A percentile compares a stretch with the other conserved stretches of the same genome.
Evolutionary conservation across 768 basidiomycete species (phyloP).

Genomic region (Pholiota molesta): DNA sequence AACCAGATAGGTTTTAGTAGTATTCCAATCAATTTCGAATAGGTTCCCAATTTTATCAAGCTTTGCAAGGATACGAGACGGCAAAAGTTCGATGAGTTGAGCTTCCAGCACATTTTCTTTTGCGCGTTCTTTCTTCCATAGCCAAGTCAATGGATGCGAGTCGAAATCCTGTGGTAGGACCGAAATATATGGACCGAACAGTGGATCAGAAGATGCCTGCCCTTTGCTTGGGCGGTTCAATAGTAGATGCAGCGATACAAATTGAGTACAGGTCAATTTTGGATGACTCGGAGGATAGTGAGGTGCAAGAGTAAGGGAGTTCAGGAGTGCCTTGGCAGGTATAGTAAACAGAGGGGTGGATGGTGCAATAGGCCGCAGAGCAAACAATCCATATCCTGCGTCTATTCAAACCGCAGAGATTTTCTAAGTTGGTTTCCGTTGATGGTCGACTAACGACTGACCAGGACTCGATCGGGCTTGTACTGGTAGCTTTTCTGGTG

Average conservation of each 20-base stretch:
- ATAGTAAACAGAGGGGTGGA: constrained; percentile 66
- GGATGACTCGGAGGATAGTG: constrained; percentile 51
- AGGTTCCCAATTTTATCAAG: constrained; percentile 46
- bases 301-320: constrained; percentile 64
- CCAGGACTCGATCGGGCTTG: constrained; percentile 56
- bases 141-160: constrained; percentile 84
- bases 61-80: constrained; percentile 45
- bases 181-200: constrained; percentile 78
- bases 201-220: constrained; percentile 50
- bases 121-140: constrained; percentile 33
- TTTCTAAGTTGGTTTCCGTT: constrained; percentile 2
- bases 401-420: constrained; percentile 35
- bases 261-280: constrained; percentile 64
- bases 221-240: constrained; percentile 55
- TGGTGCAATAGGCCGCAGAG: constrained; percentile 44
- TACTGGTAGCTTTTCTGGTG: constrained; percentile 44
- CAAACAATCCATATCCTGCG: constrained; percentile 74
- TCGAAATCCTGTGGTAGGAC: constrained; percentile 74
- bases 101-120: constrained; percentile 12
- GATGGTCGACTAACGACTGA: constrained; percentile 29
- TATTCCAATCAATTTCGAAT: constrained; percentile 63
- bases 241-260: constrained; percentile 80
- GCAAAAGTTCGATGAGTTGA: constrained; percentile 46
- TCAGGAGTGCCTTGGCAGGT: constrained; percentile 73
- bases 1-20: constrained; percentile 56